Evolutionary conservation across 768 basidiomycete genomes (phyloP).

Genomic region (Galerina sulciceps): DNA sequence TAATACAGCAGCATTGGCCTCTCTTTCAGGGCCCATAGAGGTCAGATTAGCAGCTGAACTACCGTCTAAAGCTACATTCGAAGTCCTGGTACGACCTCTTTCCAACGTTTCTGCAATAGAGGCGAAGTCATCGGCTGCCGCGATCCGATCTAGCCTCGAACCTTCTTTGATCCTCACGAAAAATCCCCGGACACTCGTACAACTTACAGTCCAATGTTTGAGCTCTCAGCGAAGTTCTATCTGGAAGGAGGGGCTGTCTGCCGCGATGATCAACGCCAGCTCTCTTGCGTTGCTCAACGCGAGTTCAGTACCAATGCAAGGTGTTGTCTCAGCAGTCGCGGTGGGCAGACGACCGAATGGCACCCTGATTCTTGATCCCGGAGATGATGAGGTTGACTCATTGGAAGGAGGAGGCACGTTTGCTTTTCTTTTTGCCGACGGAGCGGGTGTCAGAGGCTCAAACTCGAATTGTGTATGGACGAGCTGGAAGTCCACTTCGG

Average conservation of each 20-base stretch:
- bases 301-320: conserved; percentile 73
- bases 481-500: conserved; percentile 47
- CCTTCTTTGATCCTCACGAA: conserved; percentile 69
- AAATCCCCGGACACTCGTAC: conserved; percentile 75
- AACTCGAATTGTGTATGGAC: conserved; percentile 57
- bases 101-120: conserved; percentile 71
- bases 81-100: conserved; percentile 73
- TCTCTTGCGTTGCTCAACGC: conserved; percentile 72
- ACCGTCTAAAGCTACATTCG: conserved; percentile 74
- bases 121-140: conserved; percentile 59
- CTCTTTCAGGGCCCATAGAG: conserved; percentile 82
- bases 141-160: conserved; percentile 59
- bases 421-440: conserved; percentile 60
- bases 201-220: conserved; percentile 76
- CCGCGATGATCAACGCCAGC: conserved; percentile 73
- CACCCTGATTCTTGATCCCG: conserved; percentile 55
- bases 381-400: conserved; percentile 40
- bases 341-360: conserved; percentile 44
- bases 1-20: conserved; percentile 57
- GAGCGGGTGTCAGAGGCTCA: conserved; percentile 10
- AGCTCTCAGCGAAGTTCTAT: conserved; percentile 23
- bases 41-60: conserved; percentile 71
- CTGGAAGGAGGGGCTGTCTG: conserved; percentile 50
- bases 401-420: conserved; percentile 63
- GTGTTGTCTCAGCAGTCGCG: conserved; percentile 72